Evolutionary conservation across 495 filamentous ascomycete species (phyloP).

Genomic region (Penicillium canescens): DNA sequence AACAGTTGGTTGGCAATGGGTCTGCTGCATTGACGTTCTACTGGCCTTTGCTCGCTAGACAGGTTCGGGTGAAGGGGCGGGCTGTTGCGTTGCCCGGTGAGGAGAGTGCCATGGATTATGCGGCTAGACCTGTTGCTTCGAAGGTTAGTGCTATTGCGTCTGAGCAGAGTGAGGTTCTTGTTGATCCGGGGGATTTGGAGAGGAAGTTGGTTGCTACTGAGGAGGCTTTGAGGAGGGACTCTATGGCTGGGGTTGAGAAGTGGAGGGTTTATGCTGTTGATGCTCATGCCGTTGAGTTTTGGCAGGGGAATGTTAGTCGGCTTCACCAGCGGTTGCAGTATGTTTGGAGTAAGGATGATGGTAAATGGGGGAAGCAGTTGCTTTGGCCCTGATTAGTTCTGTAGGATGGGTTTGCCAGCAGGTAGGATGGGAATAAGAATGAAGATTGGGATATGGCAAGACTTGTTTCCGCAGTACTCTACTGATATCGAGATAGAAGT

Average conservation of each 20-base stretch:
- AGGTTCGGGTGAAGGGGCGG: slow-evolving; percentile 10
- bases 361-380: slow-evolving; percentile 10
- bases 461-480: too few species aligned
- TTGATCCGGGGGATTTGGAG: not conserved
- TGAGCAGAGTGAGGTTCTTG: slow-evolving; percentile 14
- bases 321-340: slow-evolving; percentile 10
- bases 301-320: slow-evolving; percentile 11
- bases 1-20: slow-evolving; percentile 5
- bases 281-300: slow-evolving; percentile 9
- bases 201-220: not conserved
- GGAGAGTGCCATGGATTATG: slow-evolving; percentile 12
- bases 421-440: too few species aligned
- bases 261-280: slow-evolving; percentile 19
- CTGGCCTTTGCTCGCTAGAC: slow-evolving; percentile 17
- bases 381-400: slow-evolving; percentile 12
- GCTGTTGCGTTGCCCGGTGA: slow-evolving; percentile 6
- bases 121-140: slow-evolving; percentile 8
- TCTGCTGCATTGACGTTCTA: slow-evolving; percentile 17
- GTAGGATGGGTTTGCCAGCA: not conserved
- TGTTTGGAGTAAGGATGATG: not conserved
- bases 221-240: not conserved
- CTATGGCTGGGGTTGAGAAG: slow-evolving; percentile 2
- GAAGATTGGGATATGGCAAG: too few species aligned
- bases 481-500: too few species aligned
- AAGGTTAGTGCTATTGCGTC: slow-evolving; percentile 14